phyloP scores from a whole-genome alignment of 495 filamentous ascomycete genomes.

The Cryomyces minteri region DNA sequence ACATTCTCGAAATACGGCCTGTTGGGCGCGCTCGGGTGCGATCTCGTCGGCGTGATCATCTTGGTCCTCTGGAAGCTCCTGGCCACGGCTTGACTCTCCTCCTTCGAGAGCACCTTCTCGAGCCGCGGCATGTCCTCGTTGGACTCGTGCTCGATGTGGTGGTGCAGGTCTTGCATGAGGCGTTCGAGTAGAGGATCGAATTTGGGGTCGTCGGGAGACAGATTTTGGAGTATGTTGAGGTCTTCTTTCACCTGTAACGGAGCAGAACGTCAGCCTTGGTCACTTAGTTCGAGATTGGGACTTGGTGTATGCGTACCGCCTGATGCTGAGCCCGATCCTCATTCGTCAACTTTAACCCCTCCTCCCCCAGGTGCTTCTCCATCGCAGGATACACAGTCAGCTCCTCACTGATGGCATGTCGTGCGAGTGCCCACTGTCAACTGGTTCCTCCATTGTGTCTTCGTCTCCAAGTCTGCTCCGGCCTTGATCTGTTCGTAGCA shows the following conservation, averaged over 20 bases:
- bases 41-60: neutral
- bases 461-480: conserved; percentile 27
- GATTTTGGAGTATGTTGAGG: conserved; percentile 40
- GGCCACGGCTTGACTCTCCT: neutral
- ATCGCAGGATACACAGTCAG: conserved; percentile 50
- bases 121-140: conserved; percentile 30
- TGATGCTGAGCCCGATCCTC: conserved; percentile 43
- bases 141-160: conserved; percentile 48
- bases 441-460: conserved; percentile 39
- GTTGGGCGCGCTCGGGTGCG: conserved; percentile 24
- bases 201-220: conserved; percentile 24
- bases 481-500: conserved; percentile 39
- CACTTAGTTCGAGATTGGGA: no score
- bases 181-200: conserved; percentile 33
- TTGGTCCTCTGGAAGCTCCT: neutral
- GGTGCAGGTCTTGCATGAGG: conserved; percentile 30
- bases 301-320: conserved; percentile 16
- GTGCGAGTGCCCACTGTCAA: conserved; percentile 56
- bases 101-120: neutral
- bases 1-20: conserved; percentile 32
- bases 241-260: conserved; percentile 38
- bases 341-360: conserved; percentile 32
- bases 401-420: conserved; percentile 48
- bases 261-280: neutral
- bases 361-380: conserved; percentile 35